Base-by-base conservation (phyloP, 306 rosid genomes). In the Adenanthera pavonina region DNA sequence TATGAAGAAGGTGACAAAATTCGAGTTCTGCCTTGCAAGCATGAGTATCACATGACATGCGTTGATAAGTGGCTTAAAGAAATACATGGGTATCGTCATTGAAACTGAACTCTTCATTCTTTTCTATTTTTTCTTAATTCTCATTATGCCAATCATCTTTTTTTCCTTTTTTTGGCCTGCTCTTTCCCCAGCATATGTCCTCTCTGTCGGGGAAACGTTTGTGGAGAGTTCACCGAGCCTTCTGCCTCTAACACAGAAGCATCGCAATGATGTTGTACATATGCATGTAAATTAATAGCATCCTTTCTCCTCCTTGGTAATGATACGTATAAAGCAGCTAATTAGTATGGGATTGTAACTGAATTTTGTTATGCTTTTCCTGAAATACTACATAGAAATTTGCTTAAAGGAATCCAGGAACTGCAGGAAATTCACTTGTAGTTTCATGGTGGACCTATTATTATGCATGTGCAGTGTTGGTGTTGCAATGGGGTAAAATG, bases 51-150 rank as follows among this genome's bases (percentile, higher is more conserved):
- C 66, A 60, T 60, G 66, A 16, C 16, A 12, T 60, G 66, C 17
- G 66, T 60, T 10, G 66, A 60, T 15, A 60, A 60, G 66, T 60
- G 66, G 66, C 66, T 60, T 60, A 60, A 25, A 38, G 66, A 60
- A 30, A 60, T 60, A 25, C 66, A 60, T 60, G 66, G 65, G 66
- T 60, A 60, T 60, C 25, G 66, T 60, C 66, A 60, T 9, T 60
- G 15, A 60, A 60, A 60, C 66, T 25, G 25, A 38, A 60, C 8
- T 60, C 15, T 30, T 60, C 38, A 11, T 25, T 60, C 66, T 60
- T 30, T 11, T 60, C 33, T 33, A 30, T 60, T 57, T 36, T 59
- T 60, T 60, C 35, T 60, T 25, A 60, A 60, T 60, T 60, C 38
- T 7, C 38, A 60, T 30, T 30, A 8, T 30, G 38, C 10, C 40